Base-by-base conservation (phyloP, 768 basidiomycete species). In the Coprinellus aureogranulatus region DNA sequence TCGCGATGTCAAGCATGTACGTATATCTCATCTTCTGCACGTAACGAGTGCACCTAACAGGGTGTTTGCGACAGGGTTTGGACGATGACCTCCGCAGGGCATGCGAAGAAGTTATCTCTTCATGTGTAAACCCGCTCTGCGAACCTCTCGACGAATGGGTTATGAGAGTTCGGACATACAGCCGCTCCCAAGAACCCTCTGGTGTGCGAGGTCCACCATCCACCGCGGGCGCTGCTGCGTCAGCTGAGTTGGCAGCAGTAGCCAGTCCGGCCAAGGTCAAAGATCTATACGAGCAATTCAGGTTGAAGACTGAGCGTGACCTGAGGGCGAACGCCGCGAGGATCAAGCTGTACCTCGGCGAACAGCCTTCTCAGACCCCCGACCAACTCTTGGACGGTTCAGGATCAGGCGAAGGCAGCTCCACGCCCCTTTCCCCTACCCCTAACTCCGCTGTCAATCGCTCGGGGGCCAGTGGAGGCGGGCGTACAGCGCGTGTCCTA, bases 31-130 rank as follows among this genome's bases (percentile, higher is more conserved):
- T 39, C 50, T 23, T 42, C 50, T 53, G 30, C 47, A 14, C 34
- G 26, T 41, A 8, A 11, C 30, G 11, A 20, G 53, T 22, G 42
- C 37, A 47, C 28, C 45, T 30, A 26, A 28, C 5, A 22, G 11
- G 11, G 57, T 22, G 27, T 28, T n/a, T n/a, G n/a, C n/a, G n/a
- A 9, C 31, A 95, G 92, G 88, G 87, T 58, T 89, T 97, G 62
- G 96, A 98, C 72, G 80, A 87, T 48, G 89, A 89, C 28, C 83
- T 98, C 27, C 91, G 93, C 65, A 77, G 78, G 18, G 88, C 86
- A 0, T 98, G 95, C 72, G 93, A 96, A 74, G 84, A 86, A 40
- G 81, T 93, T 37, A 96, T 98, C 57, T 71, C 78, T 2, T 71
- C 81, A 14, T 87, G 86, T 59, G 78, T 86, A 8, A 72, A 77